These are phyloP conservation scores for Venturia aucupariae DNA, from an alignment of 2,329 filamentous ascomycete species.

Conservation along the genomic window DNA sequence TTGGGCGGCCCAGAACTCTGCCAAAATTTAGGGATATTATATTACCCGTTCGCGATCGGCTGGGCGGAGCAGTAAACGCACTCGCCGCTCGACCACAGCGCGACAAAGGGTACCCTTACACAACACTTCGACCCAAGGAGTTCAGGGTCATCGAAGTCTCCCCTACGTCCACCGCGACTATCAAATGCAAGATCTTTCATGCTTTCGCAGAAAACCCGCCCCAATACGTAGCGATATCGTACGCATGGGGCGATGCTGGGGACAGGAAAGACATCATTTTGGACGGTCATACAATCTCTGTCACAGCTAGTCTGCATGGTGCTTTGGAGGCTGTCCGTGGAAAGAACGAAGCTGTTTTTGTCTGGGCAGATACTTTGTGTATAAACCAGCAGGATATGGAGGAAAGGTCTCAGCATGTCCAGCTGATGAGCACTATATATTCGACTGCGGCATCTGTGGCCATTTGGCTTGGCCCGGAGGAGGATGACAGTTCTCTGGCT, in stretches of 20 bases:
- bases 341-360: background rate
- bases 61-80: background rate
- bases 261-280: background rate
- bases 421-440: slow-evolving; percentile 21
- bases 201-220: background rate
- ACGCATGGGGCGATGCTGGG: slow-evolving; percentile 13
- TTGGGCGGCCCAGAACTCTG: background rate
- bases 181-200: slow-evolving; percentile 5
- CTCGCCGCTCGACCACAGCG: background rate
- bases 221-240: slow-evolving; percentile 15
- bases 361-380: slow-evolving; percentile 24
- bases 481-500: slow-evolving; percentile 17
- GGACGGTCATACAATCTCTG: background rate
- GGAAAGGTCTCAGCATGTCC: slow-evolving; percentile 19
- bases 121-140: background rate
- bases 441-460: slow-evolving; percentile 2
- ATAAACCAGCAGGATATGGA: slow-evolving; percentile 22
- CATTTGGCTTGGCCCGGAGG: slow-evolving; percentile 7
- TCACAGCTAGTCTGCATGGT: slow-evolving; percentile 9
- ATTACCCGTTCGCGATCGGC: background rate
- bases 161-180: background rate
- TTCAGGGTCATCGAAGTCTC: background rate
- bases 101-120: background rate
- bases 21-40: background rate
- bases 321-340: background rate